Conservation (phyloP, 2,329 filamentous ascomycete species). For the Cytospora piceae region DNA sequence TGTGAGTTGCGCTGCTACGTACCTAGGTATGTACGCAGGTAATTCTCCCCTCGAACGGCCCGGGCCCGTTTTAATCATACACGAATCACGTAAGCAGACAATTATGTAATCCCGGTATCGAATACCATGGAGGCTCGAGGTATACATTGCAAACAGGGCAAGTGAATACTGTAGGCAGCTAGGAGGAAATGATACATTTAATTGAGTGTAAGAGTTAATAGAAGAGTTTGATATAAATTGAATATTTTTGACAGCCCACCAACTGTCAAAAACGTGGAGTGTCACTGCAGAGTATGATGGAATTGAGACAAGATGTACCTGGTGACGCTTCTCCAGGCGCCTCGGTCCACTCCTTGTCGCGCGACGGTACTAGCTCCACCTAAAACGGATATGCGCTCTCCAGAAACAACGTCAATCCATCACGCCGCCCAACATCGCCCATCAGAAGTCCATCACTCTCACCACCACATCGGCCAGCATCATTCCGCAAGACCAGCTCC, state of each 20-base stretch:
- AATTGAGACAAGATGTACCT: conserved; percentile 22
- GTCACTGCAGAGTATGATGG: conserved; percentile 10
- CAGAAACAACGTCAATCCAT: conserved; percentile 61
- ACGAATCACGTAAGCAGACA: not conserved
- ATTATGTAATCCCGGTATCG: not conserved
- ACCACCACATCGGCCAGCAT: conserved; percentile 42
- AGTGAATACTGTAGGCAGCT: not conserved
- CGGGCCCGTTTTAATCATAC: not conserved
- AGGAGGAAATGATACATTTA: not conserved
- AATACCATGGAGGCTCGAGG: not conserved
- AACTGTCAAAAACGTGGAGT: conserved; percentile 3
- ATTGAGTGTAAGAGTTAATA: not conserved
- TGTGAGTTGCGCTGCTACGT: not conserved
- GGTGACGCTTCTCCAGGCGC: conserved; percentile 16
- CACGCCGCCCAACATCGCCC: conserved; percentile 53
- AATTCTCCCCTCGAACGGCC: not conserved
- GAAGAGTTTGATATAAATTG: not conserved
- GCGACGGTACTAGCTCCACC: conserved; percentile 26
- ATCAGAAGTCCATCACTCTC: conserved; percentile 55
- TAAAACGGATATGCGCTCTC: conserved; percentile 31
- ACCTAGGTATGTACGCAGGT: too few species aligned
- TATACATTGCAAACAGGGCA: not conserved
- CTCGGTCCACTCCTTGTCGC: conserved; percentile 14
- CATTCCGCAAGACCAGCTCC: conserved; percentile 45
- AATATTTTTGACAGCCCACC: not conserved